phyloP scores from a whole-genome alignment of 2,329 filamentous ascomycete species.

The Purpureocillium takamizusanense region DNA sequence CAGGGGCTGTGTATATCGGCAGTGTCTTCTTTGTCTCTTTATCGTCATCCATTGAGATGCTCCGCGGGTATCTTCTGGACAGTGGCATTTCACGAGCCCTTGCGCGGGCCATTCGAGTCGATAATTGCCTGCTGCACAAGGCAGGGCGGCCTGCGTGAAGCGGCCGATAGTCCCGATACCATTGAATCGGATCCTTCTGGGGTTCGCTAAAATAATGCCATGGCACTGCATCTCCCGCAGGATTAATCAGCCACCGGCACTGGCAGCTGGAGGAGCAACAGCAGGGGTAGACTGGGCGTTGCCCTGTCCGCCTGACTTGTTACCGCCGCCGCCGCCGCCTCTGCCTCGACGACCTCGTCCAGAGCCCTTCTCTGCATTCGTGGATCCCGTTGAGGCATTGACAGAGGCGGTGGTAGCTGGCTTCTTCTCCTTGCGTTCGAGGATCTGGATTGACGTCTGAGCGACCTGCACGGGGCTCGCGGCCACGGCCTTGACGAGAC shows the following conservation, averaged over 20 bases:
- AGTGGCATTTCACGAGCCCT: too few relatives aligned
- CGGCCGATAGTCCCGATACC: too few relatives aligned
- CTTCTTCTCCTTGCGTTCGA: conserved; percentile 66
- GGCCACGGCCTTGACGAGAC: conserved; percentile 68
- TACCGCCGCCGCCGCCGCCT: conserved; percentile 9
- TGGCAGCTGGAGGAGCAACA: conserved; percentile 1
- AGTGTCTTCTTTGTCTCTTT: too few relatives aligned
- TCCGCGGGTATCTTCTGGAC: too few relatives aligned
- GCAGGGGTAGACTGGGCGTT: conserved; percentile 3
- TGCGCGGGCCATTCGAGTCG: too few relatives aligned
- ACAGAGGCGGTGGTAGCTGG: conserved; percentile 11
- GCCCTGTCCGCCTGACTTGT: conserved; percentile 7
- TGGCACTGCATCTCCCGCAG: too few relatives aligned
- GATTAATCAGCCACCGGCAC: conserved; percentile 6
- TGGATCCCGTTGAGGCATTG: conserved; percentile 1
- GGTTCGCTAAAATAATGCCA: too few relatives aligned
- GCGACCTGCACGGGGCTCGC: conserved; percentile 76
- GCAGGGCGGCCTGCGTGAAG: too few relatives aligned
- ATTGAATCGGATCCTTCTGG: too few relatives aligned
- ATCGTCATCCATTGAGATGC: too few relatives aligned
- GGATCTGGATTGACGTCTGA: conserved; percentile 76
- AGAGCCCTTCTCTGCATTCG: conserved; percentile 9
- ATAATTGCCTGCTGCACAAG: too few relatives aligned
- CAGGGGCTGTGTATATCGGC: too few relatives aligned
- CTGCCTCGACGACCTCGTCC: conserved; percentile 13